A percentile compares a stretch with the other conserved stretches of the same genome.
Conservation (phyloP, 768 basidiomycete genomes). For the Mycena kentingensis region DNA sequence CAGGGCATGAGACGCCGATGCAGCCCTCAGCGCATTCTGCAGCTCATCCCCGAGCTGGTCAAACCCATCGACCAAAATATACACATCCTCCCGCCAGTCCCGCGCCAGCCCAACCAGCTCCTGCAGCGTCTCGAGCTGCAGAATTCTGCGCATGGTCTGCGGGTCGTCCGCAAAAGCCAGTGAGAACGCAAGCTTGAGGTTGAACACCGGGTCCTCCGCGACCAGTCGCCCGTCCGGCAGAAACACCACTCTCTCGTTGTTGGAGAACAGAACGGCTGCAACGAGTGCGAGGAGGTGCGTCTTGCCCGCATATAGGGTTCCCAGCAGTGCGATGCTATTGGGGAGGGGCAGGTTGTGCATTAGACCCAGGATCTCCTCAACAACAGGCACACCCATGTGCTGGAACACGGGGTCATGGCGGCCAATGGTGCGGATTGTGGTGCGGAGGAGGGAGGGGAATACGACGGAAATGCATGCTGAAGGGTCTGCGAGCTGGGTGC, state of each 20-base stretch:
- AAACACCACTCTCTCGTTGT: slow-evolving; percentile 16
- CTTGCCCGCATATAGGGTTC: slow-evolving; percentile 16
- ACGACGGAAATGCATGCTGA: slow-evolving; percentile 4
- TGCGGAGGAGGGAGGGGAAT: slow-evolving; percentile 19
- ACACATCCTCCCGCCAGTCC: slow-evolving; percentile 10
- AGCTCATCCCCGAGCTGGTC: slow-evolving; percentile 9
- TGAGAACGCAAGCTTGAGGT: slow-evolving; percentile 19
- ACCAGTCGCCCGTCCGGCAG: slow-evolving; percentile 11
- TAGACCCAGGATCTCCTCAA: slow-evolving; percentile 2
- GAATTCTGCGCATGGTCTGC: slow-evolving; percentile 1
- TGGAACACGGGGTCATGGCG: not conserved
- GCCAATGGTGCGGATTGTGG: slow-evolving; percentile 10
- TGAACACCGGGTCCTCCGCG: slow-evolving; percentile 15
- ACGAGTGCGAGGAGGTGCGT: slow-evolving; percentile 16
- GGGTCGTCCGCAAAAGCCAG: slow-evolving; percentile 19
- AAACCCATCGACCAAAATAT: slow-evolving; percentile 17
- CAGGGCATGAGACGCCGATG: slow-evolving; percentile 3
- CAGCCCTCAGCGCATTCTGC: slow-evolving; percentile 3
- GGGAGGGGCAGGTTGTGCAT: slow-evolving; percentile 9
- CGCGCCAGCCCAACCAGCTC: slow-evolving; percentile 18
- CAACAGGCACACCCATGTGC: slow-evolving; percentile 15
- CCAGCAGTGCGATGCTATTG: slow-evolving; percentile 7
- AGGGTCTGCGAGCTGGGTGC: not conserved
- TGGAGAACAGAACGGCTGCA: slow-evolving; percentile 7
- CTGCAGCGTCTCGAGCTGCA: slow-evolving; percentile 1